Percentiles rank a stretch among this genome's conserved stretches.
phyloP scores from a whole-genome alignment of 176 grass and related monocot genomes.

The Oryza meridionalis region DNA sequence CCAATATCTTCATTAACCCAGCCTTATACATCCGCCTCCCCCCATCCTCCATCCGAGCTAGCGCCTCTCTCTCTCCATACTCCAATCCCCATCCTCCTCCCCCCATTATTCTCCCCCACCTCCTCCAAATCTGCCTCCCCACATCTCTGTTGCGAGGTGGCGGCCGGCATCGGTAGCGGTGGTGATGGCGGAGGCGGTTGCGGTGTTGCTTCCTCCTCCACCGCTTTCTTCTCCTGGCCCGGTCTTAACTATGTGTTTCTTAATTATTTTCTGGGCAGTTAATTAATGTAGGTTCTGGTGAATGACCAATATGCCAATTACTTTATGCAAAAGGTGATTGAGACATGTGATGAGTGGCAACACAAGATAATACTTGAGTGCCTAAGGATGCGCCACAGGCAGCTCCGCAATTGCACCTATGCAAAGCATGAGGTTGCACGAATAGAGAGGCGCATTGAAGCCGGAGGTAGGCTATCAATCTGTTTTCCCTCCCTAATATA shows the following conservation, averaged over 20 bases:
- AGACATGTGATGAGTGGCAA: constrained; percentile 22
- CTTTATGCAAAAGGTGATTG: constrained; percentile 29
- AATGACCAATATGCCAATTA: constrained; percentile 39
- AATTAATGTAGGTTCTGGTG: constrained; percentile 22
- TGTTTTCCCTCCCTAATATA: background rate
- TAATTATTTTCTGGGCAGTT: background rate
- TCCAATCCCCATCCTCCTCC: too few species aligned
- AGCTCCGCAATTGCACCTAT: background rate
- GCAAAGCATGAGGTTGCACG: background rate
- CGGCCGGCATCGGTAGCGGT: too few species aligned
- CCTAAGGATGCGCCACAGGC: background rate
- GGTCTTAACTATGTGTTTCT: background rate
- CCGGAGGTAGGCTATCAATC: background rate
- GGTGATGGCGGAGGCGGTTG: too few species aligned
- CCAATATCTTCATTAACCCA: too few species aligned
- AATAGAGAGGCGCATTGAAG: background rate
- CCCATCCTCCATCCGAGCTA: too few species aligned
- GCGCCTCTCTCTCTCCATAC: too few species aligned
- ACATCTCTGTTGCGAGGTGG: too few species aligned
- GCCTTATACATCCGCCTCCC: too few species aligned
- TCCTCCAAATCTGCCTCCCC: too few species aligned
- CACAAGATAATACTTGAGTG: background rate
- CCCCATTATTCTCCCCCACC: too few species aligned
- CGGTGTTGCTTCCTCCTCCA: too few species aligned
- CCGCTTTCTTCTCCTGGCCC: too few species aligned